Percentiles rank a stretch among this genome's conserved stretches.
These are phyloP conservation scores for Ceratobasidium sp. DNA, from an alignment of 1,284 basidiomycete species.

Conservation along the genomic window DNA sequence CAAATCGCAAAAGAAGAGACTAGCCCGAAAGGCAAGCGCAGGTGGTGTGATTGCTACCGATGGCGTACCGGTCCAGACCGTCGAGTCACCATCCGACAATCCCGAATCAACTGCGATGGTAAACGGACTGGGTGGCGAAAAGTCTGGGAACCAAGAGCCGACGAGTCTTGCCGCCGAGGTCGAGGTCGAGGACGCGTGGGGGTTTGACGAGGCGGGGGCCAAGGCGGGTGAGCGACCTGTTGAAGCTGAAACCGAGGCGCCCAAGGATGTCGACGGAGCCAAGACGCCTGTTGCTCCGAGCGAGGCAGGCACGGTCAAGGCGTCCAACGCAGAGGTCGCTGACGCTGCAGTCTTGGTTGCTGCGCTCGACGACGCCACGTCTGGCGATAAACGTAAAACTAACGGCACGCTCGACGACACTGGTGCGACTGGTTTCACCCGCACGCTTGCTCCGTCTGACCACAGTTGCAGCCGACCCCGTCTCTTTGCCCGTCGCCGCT, in stretches of 20 bases:
- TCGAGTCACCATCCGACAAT: conserved; percentile 17
- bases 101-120: conserved; percentile 4
- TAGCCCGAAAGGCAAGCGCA: conserved; percentile 9
- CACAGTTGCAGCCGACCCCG: no score
- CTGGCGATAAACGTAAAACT: no score
- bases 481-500: no score
- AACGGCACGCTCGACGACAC: no score
- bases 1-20: conserved; percentile 32
- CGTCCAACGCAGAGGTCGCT: background rate
- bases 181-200: conserved; percentile 22
- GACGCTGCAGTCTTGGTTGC: background rate
- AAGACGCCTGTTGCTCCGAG: background rate
- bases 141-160: background rate
- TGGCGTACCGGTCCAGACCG: background rate
- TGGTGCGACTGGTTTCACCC: background rate
- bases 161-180: conserved; percentile 3
- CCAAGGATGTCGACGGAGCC: background rate
- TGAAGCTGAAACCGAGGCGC: background rate
- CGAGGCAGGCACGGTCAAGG: background rate
- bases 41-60: conserved; percentile 6
- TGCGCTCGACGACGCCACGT: background rate
- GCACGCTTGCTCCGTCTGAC: no score
- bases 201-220: conserved; percentile 13
- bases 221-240: background rate
- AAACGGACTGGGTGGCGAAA: background rate